These are phyloP conservation scores for Naganishia cerealis DNA, from an alignment of 1,284 basidiomycete genomes.

Conservation along the genomic window DNA sequence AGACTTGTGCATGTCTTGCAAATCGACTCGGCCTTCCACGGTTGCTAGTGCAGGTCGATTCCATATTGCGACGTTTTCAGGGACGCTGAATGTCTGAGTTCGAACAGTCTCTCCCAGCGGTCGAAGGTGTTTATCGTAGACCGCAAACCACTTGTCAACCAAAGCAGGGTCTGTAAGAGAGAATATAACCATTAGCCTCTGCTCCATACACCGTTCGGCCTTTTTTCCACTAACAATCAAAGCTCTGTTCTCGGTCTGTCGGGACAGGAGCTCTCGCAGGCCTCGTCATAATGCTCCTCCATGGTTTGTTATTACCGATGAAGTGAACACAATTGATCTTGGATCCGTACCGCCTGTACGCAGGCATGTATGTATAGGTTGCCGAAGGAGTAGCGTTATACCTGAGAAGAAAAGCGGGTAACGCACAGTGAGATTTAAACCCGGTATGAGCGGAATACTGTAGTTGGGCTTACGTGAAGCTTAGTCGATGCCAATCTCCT, in stretches of 20 bases:
- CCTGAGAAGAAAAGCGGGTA: conserved; percentile 35
- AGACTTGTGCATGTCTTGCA: conserved; percentile 62
- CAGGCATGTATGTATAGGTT: conserved; percentile 90
- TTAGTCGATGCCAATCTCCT: conserved; percentile 81
- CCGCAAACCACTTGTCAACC: conserved; percentile 83
- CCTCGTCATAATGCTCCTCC: conserved; percentile 71
- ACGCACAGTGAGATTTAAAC: conserved; percentile 29
- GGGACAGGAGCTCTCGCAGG: conserved; percentile 57
- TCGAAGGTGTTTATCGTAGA: conserved; percentile 84
- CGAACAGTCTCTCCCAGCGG: conserved; percentile 51
- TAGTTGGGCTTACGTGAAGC: conserved; percentile 64
- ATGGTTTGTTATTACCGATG: conserved; percentile 91
- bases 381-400: conserved; percentile 98
- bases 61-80: conserved; percentile 72
- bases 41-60: conserved; percentile 54
- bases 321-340: conserved; percentile 89
- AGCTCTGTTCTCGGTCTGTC: conserved; percentile 41
- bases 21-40: conserved; percentile 56
- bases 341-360: conserved; percentile 86
- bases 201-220: conserved; percentile 47
- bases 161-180: conserved; percentile 57
- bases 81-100: conserved; percentile 64
- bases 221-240: conserved; percentile 47
- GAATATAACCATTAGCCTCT: conserved; percentile 27
- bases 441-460: background rate